phyloP scores from a whole-genome alignment of 2,329 filamentous ascomycete genomes.

The Colletotrichum simmondsii region DNA sequence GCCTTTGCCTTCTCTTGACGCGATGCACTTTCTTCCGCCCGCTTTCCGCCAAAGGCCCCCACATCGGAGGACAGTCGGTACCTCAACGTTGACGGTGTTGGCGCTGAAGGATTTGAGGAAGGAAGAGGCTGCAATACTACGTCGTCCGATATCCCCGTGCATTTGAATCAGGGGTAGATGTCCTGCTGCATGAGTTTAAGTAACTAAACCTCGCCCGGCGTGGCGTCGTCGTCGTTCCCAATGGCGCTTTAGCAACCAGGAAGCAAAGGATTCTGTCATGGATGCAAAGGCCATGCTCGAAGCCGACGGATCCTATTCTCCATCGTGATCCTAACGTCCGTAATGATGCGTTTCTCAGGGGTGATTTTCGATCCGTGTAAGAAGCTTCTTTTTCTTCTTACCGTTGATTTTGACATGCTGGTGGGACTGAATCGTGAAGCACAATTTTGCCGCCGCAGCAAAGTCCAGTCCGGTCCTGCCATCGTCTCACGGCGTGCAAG shows the following conservation, averaged over 20 bases:
- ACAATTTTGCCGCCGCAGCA: neutral
- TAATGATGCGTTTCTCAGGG: slow-evolving; percentile 1
- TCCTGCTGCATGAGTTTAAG: slow-evolving; percentile 22
- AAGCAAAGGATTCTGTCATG: neutral
- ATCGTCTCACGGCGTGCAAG: slow-evolving; percentile 12
- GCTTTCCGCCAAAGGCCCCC: neutral
- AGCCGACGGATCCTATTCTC: slow-evolving; percentile 18
- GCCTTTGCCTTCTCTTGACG: neutral
- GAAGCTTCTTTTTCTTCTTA: neutral
- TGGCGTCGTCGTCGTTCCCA: slow-evolving; percentile 1
- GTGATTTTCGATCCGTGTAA: neutral
- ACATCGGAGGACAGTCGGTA: slow-evolving; percentile 2
- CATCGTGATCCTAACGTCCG: slow-evolving; percentile 7
- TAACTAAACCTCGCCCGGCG: neutral
- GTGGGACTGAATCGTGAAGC: neutral
- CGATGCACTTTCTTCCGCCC: neutral
- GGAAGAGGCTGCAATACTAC: slow-evolving; percentile 23
- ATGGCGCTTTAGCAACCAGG: neutral
- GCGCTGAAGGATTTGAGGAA: neutral
- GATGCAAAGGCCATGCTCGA: slow-evolving; percentile 7
- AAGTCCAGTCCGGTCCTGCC: neutral
- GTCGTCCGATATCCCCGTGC: slow-evolving; percentile 19
- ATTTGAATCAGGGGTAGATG: slow-evolving; percentile 28
- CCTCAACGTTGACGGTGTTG: neutral
- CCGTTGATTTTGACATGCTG: neutral